Percentiles rank a stretch among this genome's conserved stretches.
Evolutionary conservation across 1,284 basidiomycete species (phyloP).

Genomic region (Leccinum glutinopallens): DNA sequence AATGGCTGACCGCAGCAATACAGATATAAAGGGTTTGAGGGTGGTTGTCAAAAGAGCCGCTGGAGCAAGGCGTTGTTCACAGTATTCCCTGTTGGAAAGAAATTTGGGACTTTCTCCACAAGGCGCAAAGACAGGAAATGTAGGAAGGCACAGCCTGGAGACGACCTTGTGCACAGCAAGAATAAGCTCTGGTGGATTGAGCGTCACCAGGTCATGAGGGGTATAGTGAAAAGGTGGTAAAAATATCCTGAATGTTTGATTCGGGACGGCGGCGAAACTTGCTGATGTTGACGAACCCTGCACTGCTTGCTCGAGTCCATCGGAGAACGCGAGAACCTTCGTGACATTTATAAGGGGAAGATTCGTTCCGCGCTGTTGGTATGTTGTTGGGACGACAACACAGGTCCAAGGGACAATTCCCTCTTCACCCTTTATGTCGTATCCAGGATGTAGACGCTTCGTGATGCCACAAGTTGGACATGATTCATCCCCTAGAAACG

Average conservation of each 20-base stretch:
- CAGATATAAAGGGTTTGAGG: slow-evolving; percentile 34
- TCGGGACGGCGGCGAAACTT: slow-evolving; percentile 1
- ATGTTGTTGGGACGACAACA: slow-evolving; percentile 26
- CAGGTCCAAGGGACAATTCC: slow-evolving; percentile 27
- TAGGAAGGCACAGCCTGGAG: slow-evolving; percentile 25
- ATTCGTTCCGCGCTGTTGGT: slow-evolving; percentile 25
- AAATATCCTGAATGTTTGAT: slow-evolving; percentile 14
- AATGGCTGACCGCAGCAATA: slow-evolving; percentile 28
- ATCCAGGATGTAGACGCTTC: slow-evolving; percentile 29
- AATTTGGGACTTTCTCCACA: slow-evolving; percentile 12
- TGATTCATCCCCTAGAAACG: slow-evolving; percentile 24
- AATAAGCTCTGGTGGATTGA: slow-evolving; percentile 31
- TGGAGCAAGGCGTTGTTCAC: slow-evolving; percentile 29
- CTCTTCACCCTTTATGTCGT: slow-evolving; percentile 28
- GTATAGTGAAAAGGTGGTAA: slow-evolving; percentile 19
- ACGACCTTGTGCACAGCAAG: slow-evolving; percentile 31
- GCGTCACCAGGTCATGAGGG: slow-evolving; percentile 27
- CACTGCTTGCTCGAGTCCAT: slow-evolving; percentile 22
- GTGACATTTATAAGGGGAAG: slow-evolving; percentile 28
- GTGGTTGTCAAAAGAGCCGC: slow-evolving; percentile 33
- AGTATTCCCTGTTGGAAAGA: slow-evolving; percentile 14
- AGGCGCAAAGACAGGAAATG: slow-evolving; percentile 24
- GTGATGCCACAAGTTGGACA: slow-evolving; percentile 36
- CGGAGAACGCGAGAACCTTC: slow-evolving; percentile 20
- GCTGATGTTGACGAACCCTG: slow-evolving; percentile 9